Base-by-base conservation (phyloP, 257 asterid species). In the Nicotiana sylvestris region DNA sequence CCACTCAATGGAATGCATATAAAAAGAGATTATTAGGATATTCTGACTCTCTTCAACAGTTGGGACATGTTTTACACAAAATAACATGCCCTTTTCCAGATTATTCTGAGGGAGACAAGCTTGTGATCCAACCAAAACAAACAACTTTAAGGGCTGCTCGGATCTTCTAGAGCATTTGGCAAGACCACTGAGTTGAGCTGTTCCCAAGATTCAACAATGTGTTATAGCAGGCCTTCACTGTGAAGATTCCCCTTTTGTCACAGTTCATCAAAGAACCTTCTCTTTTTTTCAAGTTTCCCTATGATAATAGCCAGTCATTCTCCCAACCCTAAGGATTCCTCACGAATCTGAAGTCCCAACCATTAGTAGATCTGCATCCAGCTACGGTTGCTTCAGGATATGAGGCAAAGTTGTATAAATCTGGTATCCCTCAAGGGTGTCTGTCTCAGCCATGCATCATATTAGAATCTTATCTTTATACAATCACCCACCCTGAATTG, bases 191-290 rank as follows among this genome's bases (percentile, higher is more conserved):
- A 72, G 35, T 72, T 43, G 78, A 12, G 78, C 21, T n/a, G 29
- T 72, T 72, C 30, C 37, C 35, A 72, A 46, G 53, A 72, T 46
- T 70, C 21, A 72, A 72, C 60, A 46, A 72, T 72, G 78, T 72
- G 58, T 70, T 18, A 43, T 68, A 68, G 32, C 13, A 37, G 77
- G 56, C 77, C 56, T 35, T 21, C 55, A 29, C 56, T 37, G 30
- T 17, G 53, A 69, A 11, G 78, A 70, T 4, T 39, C 12, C 58
- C 16, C 78, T n/a, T 66, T 70, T 37, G 39, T 70, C 57, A 39
- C 78, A 70, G 56, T 70, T 70, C 58, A 70, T 70, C 60, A 72
- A 57, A 46, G 58, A 43, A 25, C 12, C 78, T 25, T 46, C 25
- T 13, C 25, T 25, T 74, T 74, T 49, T 35, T 7, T 18, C 79